Evolutionary conservation across 2,329 filamentous ascomycete genomes (phyloP).

Genomic region (Tolypocladium album): DNA sequence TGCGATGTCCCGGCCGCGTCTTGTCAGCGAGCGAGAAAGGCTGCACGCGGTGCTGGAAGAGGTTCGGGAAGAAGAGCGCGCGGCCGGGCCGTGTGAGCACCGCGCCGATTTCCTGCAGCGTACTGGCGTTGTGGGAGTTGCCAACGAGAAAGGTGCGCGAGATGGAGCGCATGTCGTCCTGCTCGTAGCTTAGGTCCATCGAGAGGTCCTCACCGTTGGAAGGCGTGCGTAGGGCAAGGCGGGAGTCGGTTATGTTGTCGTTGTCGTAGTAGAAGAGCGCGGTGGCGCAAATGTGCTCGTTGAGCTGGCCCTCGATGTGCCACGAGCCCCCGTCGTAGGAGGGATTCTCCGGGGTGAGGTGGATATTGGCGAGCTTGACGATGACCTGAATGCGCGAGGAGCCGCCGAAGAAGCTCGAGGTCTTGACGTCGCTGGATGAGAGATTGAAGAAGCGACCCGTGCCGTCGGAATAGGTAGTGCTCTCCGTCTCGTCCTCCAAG

Average conservation of each 20-base stretch:
- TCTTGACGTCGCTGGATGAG: conserved; percentile 11
- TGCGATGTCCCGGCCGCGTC: conserved; percentile 43
- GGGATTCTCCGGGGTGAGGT: conserved; percentile 48
- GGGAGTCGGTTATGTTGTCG: conserved; percentile 46
- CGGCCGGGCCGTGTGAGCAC: conserved; percentile 35
- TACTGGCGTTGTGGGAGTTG: neutral
- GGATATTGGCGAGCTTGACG: conserved; percentile 51
- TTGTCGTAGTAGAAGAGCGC: conserved; percentile 51
- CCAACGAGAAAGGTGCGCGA: conserved; percentile 22
- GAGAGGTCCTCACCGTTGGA: conserved; percentile 17
- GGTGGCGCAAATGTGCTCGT: conserved; percentile 54
- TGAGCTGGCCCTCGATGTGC: conserved; percentile 45
- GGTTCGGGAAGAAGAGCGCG: conserved; percentile 45
- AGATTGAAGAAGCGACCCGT: neutral
- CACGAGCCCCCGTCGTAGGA: conserved; percentile 40
- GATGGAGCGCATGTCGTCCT: conserved; percentile 23
- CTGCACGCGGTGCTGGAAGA: conserved; percentile 38
- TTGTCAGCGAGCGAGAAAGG: conserved; percentile 41
- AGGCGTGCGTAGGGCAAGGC: conserved; percentile 37
- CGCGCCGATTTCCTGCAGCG: conserved; percentile 29
- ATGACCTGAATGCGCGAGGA: conserved; percentile 44
- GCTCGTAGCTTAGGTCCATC: conserved; percentile 14
- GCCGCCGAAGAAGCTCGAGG: conserved; percentile 17
- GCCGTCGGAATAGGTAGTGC: no score
- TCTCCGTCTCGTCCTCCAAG: neutral